phyloP scores from a whole-genome alignment of 345 rosid genomes.

The thale cress (Arabidopsis thaliana) region TAIR10.1 NC_003071.7:9113001-9113500 shows the following conservation, averaged over 20 bases:
- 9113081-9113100: conserved; percentile 85
- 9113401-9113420: background rate
- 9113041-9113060: conserved; percentile 94
- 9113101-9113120: conserved; percentile 93
- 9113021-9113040: conserved; percentile 82
- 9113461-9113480: background rate
- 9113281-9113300: background rate
- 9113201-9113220: background rate
- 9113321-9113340: too few relatives aligned
- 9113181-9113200: conserved; percentile 40
- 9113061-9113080: conserved; percentile 89
- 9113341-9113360: too few relatives aligned
- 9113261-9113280: conserved; percentile 2
- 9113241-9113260: conserved; percentile 4
- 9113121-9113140: conserved; percentile 84
- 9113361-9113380: background rate
- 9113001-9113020: conserved; percentile 41
- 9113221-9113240: conserved; percentile 13
- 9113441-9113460: background rate
- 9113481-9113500: background rate
- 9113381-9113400: background rate
- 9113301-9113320: too few relatives aligned
- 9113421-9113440: background rate
- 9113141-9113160: conserved; percentile 99
- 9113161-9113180: conserved; percentile 99